Evolutionary conservation across 768 basidiomycete species (phyloP), one percentile per base, ranked within the genome.

Genomic region (Boletus bicolor): DNA sequence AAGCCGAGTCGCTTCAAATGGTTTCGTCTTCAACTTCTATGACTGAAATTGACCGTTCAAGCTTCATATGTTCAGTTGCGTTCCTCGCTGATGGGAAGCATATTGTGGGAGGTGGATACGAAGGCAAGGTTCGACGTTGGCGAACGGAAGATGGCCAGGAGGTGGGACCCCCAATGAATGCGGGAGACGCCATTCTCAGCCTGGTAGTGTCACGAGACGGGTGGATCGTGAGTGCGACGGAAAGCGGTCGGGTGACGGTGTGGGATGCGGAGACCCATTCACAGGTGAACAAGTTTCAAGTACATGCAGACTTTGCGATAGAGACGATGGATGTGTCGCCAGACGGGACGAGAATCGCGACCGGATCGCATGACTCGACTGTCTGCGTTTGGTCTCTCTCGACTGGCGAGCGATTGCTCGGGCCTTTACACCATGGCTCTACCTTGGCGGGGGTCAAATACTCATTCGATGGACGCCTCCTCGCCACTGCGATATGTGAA

Each of bases 381-480:
- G 55, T 17, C 6, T 46, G 44, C 7, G 38, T 51, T 24, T 57
- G 55, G 54, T 42, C 41, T 11, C 6, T 59, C 28, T 36, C 17
- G 0, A 45, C 41, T 28, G 42, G 63, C 10, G 24, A 54, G 19
- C 37, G 43, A 19, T 10, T 59, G 17, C 37, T 63, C 0, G 35
- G 34, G 0, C 60, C 59, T 0, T 51, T 45, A 51, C 41, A 48
- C 14, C 60, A 48, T 7, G 37, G 34, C 10, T 15, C 2, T 24
- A 30, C 28, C 5, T 15, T 62, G 44, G 53, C 48, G 2, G 48
- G 32, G n/a, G 56, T 63, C 41, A 62, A 58, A 5, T 62, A 51
- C 51, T 63, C 61, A 2, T 21, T 1, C 0, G 30, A 62, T 21
- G 61, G 56, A 15, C 30, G 36, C 5, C n/a, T 45, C 11, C 28